Evolutionary conservation across 257 asterid species (phyloP).

Genomic region (Fraxinus americana): DNA sequence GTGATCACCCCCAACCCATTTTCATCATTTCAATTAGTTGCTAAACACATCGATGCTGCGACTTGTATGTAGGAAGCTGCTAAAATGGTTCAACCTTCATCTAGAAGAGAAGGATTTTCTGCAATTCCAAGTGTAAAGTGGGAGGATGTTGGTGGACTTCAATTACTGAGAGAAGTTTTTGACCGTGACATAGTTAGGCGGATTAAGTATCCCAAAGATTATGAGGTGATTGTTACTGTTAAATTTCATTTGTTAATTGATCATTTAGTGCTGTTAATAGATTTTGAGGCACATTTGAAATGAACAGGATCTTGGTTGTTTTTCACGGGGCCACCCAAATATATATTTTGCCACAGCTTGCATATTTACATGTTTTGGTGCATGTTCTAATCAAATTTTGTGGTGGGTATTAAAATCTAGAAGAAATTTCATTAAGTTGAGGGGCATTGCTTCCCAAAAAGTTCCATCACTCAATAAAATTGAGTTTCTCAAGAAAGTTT

Average conservation of each 20-base stretch:
- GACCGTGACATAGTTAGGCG: constrained; percentile 61
- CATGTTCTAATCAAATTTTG: background rate
- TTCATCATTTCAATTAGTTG: constrained; percentile 8
- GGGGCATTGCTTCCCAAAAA: background rate
- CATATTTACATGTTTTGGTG: background rate
- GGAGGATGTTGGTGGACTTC: constrained; percentile 95
- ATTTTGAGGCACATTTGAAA: background rate
- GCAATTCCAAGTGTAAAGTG: constrained; percentile 79
- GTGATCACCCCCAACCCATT: background rate
- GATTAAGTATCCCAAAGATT: constrained; percentile 72
- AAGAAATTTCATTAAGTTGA: too few relatives aligned
- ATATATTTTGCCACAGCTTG: background rate
- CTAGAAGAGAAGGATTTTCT: constrained; percentile 90
- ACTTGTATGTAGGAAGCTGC: constrained; percentile 67
- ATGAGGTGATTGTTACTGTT: constrained; percentile 45
- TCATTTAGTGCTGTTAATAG: constrained; percentile 12
- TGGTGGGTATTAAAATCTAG: background rate
- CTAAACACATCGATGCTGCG: background rate
- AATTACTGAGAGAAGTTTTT: constrained; percentile 57
- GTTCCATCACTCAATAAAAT: background rate
- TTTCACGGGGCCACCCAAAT: background rate
- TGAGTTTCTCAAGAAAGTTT: too few relatives aligned
- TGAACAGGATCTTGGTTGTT: background rate
- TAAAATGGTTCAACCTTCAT: constrained; percentile 79
- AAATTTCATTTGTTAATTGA: constrained; percentile 5